Conservation (phyloP, 345 rosid genomes). For the Viola odorata region DNA sequence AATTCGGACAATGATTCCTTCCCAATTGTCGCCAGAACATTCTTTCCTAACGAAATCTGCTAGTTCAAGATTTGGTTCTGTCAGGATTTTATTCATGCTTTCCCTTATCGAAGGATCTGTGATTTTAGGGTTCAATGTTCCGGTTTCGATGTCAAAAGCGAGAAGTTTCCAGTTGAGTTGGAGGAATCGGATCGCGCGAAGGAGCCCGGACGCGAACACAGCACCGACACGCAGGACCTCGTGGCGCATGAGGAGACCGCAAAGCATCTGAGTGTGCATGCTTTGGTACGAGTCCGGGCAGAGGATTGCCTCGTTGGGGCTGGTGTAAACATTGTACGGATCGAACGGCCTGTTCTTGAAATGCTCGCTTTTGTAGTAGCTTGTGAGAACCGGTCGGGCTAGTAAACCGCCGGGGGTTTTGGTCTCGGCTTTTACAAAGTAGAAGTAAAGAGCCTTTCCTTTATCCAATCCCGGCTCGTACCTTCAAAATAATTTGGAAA, state of each 20-base stretch:
- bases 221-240: constrained; percentile 87
- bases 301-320: constrained; percentile 90
- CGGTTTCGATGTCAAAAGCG: constrained; percentile 55
- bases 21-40: constrained; percentile 64
- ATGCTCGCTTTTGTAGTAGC: constrained; percentile 89
- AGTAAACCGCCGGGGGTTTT: constrained; percentile 79
- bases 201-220: constrained; percentile 86
- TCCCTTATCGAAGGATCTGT: constrained; percentile 43
- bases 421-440: constrained; percentile 86
- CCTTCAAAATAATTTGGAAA: constrained; percentile 29
- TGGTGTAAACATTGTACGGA: constrained; percentile 80
- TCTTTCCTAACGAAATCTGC: constrained; percentile 47
- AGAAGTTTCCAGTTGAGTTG: constrained; percentile 71
- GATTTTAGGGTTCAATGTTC: constrained; percentile 43
- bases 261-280: constrained; percentile 93
- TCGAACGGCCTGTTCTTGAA: constrained; percentile 81
- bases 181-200: constrained; percentile 84
- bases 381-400: constrained; percentile 92
- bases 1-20: constrained; percentile 57
- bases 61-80: constrained; percentile 43
- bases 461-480: constrained; percentile 81
- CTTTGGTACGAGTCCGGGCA: constrained; percentile 90
- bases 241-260: constrained; percentile 69
- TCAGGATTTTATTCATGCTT: constrained; percentile 37
- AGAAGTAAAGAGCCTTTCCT: constrained; percentile 83